Percentiles rank a stretch among this genome's conserved stretches.
These are phyloP conservation scores for Paraurostyla sp. DNA, from an alignment of 73 alveolate species.

Conservation along the genomic window DNA sequence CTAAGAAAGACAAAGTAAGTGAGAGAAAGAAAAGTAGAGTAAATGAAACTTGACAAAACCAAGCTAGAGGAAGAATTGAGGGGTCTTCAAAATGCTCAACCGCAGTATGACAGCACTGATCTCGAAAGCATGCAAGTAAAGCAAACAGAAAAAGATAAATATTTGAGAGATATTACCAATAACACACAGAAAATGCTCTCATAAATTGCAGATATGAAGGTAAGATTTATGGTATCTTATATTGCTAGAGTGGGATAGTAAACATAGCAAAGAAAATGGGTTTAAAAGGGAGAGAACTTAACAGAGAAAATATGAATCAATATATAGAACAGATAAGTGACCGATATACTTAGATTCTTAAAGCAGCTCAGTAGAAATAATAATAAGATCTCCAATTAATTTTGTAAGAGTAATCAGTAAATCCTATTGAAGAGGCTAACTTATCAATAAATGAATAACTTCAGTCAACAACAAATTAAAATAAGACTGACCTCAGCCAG, in stretches of 20 bases:
- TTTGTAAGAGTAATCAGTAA: too few species aligned
- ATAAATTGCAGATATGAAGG: constrained; percentile 43
- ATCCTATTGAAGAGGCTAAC: too few species aligned
- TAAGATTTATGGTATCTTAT: neutral
- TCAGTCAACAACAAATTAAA: too few species aligned
- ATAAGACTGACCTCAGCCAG: too few species aligned
- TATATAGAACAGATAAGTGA: neutral
- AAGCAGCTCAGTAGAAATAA: too few species aligned
- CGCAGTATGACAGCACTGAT: constrained; percentile 40
- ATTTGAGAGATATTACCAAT: neutral
- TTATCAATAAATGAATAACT: too few species aligned
- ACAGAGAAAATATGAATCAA: neutral
- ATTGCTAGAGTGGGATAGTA: constrained; percentile 33
- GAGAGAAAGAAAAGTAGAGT: constrained; percentile 59
- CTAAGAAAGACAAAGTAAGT: constrained; percentile 48
- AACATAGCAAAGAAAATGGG: constrained; percentile 34
- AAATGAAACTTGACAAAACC: constrained; percentile 54
- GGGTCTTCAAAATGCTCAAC: constrained; percentile 9
- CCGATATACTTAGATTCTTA: too few species aligned
- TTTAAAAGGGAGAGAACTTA: neutral
- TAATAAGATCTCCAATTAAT: too few species aligned
- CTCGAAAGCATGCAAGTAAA: neutral
- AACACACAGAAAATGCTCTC: neutral
- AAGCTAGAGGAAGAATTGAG: constrained; percentile 53
- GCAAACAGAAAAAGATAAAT: neutral